Percentiles rank a stretch among this genome's conserved stretches.
Conservation (phyloP, 257 asterid species). For the Solanum peruvianum region DNA sequence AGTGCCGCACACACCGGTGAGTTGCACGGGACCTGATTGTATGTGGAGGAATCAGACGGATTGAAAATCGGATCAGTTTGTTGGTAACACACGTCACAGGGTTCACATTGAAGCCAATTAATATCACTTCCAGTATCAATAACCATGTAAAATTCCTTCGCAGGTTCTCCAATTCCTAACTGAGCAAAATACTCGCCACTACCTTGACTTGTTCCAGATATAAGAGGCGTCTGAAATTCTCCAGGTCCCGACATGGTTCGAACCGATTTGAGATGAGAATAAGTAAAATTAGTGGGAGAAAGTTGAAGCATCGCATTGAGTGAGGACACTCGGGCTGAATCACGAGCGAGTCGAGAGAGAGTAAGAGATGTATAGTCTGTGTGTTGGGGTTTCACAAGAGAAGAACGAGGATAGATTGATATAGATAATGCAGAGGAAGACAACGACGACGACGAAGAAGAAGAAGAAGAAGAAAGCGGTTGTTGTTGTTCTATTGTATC, state of each 20-base stretch:
- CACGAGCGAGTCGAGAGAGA: background rate
- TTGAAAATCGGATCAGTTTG: background rate
- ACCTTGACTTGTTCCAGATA: background rate
- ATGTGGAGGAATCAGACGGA: background rate
- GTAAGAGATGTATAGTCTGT: background rate
- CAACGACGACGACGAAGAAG: background rate
- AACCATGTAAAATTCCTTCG: background rate
- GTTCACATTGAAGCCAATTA: slow-evolving; percentile 7
- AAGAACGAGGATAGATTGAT: background rate
- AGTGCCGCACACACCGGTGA: background rate
- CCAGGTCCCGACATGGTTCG: background rate
- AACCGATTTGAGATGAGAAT: background rate
- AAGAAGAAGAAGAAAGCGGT: background rate
- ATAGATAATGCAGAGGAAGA: background rate
- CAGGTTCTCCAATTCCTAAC: background rate
- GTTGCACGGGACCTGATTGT: background rate
- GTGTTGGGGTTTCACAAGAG: background rate
- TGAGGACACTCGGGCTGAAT: background rate
- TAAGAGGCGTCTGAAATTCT: background rate
- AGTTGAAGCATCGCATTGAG: background rate
- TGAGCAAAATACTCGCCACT: background rate
- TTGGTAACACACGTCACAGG: background rate
- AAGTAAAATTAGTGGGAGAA: background rate
- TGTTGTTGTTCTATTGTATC: background rate
- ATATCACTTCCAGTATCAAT: slow-evolving; percentile 7